Conservation (phyloP, 2,329 filamentous ascomycete species). For the Decorospora gaudefroyi region DNA sequence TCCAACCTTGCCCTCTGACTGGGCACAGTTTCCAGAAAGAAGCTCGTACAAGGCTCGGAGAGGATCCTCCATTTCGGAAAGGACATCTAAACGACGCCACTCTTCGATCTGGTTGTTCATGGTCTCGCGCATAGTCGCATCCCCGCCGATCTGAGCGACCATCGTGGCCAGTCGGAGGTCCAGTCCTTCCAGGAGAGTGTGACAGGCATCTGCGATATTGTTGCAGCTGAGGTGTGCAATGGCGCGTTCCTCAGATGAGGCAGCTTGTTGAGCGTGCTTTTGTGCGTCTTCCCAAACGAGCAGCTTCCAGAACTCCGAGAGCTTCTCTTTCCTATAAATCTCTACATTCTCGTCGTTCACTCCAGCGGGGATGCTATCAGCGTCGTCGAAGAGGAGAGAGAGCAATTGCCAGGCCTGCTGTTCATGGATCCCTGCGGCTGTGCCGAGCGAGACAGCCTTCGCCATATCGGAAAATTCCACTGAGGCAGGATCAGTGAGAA, state of each 20-base stretch:
- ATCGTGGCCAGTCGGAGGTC: slow-evolving; percentile 85
- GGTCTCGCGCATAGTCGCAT: slow-evolving; percentile 68
- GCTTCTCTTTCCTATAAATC: slow-evolving; percentile 58
- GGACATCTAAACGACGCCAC: slow-evolving; percentile 81
- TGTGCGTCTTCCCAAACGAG: slow-evolving; percentile 49
- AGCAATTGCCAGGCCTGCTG: slow-evolving; percentile 82
- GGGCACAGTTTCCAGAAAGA: slow-evolving; percentile 82
- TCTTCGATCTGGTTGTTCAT: slow-evolving; percentile 79
- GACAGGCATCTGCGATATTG: slow-evolving; percentile 80
- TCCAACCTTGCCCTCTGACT: slow-evolving; percentile 75
- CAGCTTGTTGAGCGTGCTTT: slow-evolving; percentile 60
- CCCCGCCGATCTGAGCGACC: slow-evolving; percentile 80
- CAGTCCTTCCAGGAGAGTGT: slow-evolving; percentile 72
- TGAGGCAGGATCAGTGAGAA: slow-evolving; percentile 55
- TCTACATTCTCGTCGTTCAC: slow-evolving; percentile 51
- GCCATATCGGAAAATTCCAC: slow-evolving; percentile 59
- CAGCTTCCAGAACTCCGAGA: slow-evolving; percentile 68
- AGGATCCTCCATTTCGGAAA: slow-evolving; percentile 84
- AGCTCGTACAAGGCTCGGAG: slow-evolving; percentile 89
- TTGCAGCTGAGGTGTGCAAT: slow-evolving; percentile 78
- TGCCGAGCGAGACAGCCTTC: slow-evolving; percentile 47
- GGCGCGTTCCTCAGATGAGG: slow-evolving; percentile 78
- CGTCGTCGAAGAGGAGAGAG: slow-evolving; percentile 80
- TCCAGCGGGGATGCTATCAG: slow-evolving; percentile 40
- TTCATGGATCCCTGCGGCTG: slow-evolving; percentile 60